Conservation (phyloP, 2,329 filamentous ascomycete species). For the Cercospora berteroae region DNA sequence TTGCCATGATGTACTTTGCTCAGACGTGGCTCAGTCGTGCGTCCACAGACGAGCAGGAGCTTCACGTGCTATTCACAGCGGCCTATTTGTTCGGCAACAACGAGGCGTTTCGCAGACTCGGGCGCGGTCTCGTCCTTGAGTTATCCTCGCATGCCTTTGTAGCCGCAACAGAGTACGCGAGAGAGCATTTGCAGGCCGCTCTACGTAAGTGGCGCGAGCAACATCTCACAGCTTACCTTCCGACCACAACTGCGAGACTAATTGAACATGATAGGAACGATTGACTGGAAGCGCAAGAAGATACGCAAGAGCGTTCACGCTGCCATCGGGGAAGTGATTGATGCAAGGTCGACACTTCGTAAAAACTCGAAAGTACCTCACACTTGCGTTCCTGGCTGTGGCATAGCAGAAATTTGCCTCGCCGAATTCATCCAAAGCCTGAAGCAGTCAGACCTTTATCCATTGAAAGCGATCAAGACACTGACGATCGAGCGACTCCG, state of each 20-base stretch:
- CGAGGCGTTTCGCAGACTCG: not conserved
- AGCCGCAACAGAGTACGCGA: not conserved
- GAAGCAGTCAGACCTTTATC: not conserved
- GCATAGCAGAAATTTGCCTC: not conserved
- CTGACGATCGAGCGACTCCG: no score
- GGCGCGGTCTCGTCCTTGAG: not conserved
- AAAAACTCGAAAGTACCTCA: not conserved
- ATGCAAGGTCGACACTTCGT: not conserved
- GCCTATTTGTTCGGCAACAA: not conserved
- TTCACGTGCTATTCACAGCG: not conserved
- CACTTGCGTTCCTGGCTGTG: not conserved
- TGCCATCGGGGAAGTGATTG: not conserved
- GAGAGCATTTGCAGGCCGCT: no score
- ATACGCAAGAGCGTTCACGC: not conserved
- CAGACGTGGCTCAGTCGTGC: not conserved
- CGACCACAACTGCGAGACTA: no score
- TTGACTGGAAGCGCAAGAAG: not conserved
- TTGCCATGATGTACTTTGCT: not conserved
- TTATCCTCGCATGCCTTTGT: not conserved
- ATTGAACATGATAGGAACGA: rapidly evolving
- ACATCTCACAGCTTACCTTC: no score
- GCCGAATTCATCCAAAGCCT: not conserved
- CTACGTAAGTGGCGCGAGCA: no score
- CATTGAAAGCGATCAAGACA: no score
- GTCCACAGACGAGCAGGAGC: not conserved